Evolutionary conservation across 164 flowering plant species (phyloP).

Genomic region (Tetracentron sinense): DNA sequence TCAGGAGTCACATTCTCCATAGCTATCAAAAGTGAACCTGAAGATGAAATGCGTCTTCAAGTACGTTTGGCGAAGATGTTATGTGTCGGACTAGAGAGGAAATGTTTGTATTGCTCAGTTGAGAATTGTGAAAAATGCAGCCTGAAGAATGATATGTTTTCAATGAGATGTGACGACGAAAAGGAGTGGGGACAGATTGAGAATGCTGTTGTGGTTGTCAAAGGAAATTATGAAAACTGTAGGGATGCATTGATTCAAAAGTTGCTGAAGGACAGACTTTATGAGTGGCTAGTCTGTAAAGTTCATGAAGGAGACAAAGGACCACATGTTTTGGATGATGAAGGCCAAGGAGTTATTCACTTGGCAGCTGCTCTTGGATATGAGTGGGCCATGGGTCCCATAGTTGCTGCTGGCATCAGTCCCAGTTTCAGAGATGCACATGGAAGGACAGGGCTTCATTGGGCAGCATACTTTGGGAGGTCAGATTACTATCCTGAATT

Average conservation of each 20-base stretch:
- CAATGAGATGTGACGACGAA: conserved; percentile 17
- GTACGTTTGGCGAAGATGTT: conserved; percentile 49
- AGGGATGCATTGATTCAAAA: conserved; percentile 42
- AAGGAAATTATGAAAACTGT: conserved; percentile 18
- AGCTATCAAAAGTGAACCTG: conserved; percentile 23
- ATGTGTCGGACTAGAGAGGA: conserved; percentile 27
- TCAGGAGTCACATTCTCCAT: conserved; percentile 3
- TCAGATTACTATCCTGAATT: conserved; percentile 22
- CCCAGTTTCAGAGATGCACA: conserved; percentile 62
- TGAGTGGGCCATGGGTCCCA: conserved; percentile 61
- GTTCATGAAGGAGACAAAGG: conserved; percentile 58
- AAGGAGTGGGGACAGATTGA: conserved; percentile 29
- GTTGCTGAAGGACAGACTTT: conserved; percentile 53
- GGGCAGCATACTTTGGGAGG: conserved; percentile 87
- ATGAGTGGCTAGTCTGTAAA: conserved; percentile 56
- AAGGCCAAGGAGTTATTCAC: conserved; percentile 69
- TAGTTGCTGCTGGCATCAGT: conserved; percentile 61
- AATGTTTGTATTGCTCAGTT: conserved; percentile 34
- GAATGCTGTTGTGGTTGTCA: conserved; percentile 8
- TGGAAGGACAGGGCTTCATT: conserved; percentile 75
- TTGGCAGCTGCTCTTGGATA: conserved; percentile 82
- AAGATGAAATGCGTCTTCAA: conserved; percentile 49
- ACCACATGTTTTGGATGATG: conserved; percentile 44
- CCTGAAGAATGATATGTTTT: conserved; percentile 26
- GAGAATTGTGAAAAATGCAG: conserved; percentile 46